A percentile compares a stretch with the other conserved stretches of the same genome.
These are phyloP conservation scores for Mediolabrus comicus DNA, from an alignment of 108 stramenopile species.

Conservation along the genomic window DNA sequence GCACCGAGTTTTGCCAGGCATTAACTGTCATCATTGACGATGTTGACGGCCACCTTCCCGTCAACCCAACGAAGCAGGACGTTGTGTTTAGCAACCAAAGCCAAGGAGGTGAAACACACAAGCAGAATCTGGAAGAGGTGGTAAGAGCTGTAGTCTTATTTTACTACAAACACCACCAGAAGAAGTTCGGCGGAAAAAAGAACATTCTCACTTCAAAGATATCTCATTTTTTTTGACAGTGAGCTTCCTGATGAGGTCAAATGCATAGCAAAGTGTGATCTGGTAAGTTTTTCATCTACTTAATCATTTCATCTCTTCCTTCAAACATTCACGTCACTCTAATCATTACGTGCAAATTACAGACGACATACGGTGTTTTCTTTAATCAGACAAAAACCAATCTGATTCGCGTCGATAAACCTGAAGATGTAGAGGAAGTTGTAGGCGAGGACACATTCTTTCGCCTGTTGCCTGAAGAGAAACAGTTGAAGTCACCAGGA, in stretches of 20 bases:
- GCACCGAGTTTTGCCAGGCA: conserved; percentile 58
- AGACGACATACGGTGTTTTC: neutral
- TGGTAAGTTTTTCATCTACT: too few relatives aligned
- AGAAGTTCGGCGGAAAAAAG: conserved; percentile 13
- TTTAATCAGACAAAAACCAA: conserved; percentile 4
- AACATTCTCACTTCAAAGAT: conserved; percentile 4
- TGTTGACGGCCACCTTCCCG: conserved; percentile 41
- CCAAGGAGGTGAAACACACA: conserved; percentile 4
- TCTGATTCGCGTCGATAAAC: conserved; percentile 1
- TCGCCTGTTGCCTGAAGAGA: neutral
- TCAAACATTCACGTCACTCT: too few relatives aligned
- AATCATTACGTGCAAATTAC: too few relatives aligned
- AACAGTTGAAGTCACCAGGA: neutral
- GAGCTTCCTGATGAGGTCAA: conserved; percentile 10
- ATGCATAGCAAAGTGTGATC: neutral
- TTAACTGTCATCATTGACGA: conserved; percentile 66
- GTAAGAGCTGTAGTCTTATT: conserved; percentile 3
- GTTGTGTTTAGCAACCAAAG: conserved; percentile 13
- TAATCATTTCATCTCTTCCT: too few relatives aligned
- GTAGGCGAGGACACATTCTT: conserved; percentile 6
- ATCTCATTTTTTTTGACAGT: neutral
- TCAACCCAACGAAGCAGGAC: conserved; percentile 70
- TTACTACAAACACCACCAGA: conserved; percentile 10
- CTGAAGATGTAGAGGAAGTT: neutral
- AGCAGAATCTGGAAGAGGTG: conserved; percentile 11